Evolutionary conservation across 2,329 filamentous ascomycete species (phyloP), one percentile per base, ranked within the genome.

Genomic region (Fusarium sp.): DNA sequence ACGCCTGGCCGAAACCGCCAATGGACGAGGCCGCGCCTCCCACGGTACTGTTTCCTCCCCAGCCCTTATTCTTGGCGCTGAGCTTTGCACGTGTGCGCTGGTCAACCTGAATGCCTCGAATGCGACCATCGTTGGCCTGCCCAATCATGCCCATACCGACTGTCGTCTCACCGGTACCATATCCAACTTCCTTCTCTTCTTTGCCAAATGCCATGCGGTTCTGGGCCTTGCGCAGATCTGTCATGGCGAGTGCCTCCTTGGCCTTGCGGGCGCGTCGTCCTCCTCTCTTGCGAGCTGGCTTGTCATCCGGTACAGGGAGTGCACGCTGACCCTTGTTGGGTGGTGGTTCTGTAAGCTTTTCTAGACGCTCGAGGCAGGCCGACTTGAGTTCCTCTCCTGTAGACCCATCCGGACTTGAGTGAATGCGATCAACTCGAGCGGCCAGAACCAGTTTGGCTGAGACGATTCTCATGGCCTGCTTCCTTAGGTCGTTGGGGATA

Each of bases 191-290:
- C 74, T 89, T 90, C 80, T 99, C 96, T 79, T 98, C 95, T 78
- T 97, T 96, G 63, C 94, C 94, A 76, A 99, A 99, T 0, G 90
- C 93, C 87, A 99, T 91, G 58, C 96, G 89, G 81, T 99, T 99
- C 81, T 98, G 96, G 4, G 93, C 93, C 79, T 98, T 97, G 70
- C 94, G 90, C 29, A 99, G 84, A 60, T 99, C 96, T 0, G 96
- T 99, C 93, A 97, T 97, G 65, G 96, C 95, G 6, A 93, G 93
- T 4, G 95, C 94, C 80, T 97, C 96, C 85, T 99, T 99, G 65
- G 95, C 95, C 80, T 97, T 97, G 62, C 96, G 86, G 11, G 94
- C 96, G 70, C 93, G 86, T 60, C 95, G 86, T 56, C 96, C 96
- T 79, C 96, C 96, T 70, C 96, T 91, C 79, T 99, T 99, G 33